Evolutionary conservation across 2,329 filamentous ascomycete genomes (phyloP), one percentile per base, ranked within the genome.

Genomic region (Cercospora sojina): DNA sequence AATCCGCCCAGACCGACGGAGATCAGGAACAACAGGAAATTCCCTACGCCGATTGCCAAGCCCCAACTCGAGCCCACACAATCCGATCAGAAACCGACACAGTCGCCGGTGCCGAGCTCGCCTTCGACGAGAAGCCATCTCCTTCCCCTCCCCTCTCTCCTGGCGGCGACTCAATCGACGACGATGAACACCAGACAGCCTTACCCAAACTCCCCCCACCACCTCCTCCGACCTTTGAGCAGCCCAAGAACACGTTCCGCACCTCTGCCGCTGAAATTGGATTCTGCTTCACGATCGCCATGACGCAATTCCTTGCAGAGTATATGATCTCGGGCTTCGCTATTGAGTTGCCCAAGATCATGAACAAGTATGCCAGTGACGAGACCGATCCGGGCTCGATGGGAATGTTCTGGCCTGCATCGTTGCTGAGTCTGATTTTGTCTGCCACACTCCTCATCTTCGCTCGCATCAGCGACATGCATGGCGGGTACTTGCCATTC

Each of bases 311-410:
- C 56, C 70, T 79, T 6, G 74, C 75, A 32, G 77, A 79, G 38
- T 79, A 77, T 68, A 72, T 78, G 66, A 77, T 79, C 59, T 76
- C 75, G 1, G 77, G 77, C 12, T 79, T 79, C 59, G 75, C 76
- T 0, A 72, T 78, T 20, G 73, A 77, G 25, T 72, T 79, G 0
- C 74, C 77, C 5, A 71, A 71, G 8, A 68, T 78, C 27, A 64
- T 74, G 18, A 35, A 67, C 12, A 64, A 64, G 12, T 66, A 69
- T 41, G n/a, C 27, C 29, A 25, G n/a, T 1, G 9, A 23, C 18
- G 6, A 35, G 1, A 49, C 66, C 20, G 64, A 66, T 6, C 43
- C 67, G 4, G 65, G 66, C 3, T 61, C 62, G 13, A 73, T 74
- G 41, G 74, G 75, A 10, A 65, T 70, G 23, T 76, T 78, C 69